Percentiles rank a stretch among this genome's conserved stretches.
phyloP scores from a whole-genome alignment of 495 filamentous ascomycete genomes.

The Halenospora varia region DNA sequence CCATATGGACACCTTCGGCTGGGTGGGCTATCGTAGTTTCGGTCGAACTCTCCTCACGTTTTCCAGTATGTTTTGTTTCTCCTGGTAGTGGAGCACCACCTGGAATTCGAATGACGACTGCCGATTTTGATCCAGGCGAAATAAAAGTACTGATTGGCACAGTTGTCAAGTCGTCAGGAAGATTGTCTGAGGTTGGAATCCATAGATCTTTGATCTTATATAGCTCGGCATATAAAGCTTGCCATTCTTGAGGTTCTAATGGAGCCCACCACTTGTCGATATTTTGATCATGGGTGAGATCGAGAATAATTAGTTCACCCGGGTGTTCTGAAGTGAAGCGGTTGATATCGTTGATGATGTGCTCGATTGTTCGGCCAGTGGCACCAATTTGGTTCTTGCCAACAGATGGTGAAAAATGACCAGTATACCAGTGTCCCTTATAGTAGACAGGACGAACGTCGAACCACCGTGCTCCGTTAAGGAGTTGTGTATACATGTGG shows the following conservation, averaged over 20 bases:
- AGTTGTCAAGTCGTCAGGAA: slow-evolving; percentile 7
- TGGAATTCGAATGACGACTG: slow-evolving; percentile 16
- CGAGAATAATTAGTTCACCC: slow-evolving; percentile 32
- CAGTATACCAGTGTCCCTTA: slow-evolving; percentile 4
- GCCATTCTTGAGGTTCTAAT: slow-evolving; percentile 4
- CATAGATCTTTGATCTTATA: slow-evolving; percentile 15
- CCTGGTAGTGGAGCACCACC: neutral
- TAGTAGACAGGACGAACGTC: slow-evolving; percentile 27
- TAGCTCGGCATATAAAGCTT: neutral
- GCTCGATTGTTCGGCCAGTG: slow-evolving; percentile 25
- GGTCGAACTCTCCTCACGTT: neutral
- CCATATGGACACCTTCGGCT: neutral
- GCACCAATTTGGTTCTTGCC: slow-evolving; percentile 20
- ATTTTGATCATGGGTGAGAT: slow-evolving; percentile 23
- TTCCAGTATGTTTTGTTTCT: neutral
- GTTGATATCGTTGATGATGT: slow-evolving; percentile 31
- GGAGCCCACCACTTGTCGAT: neutral
- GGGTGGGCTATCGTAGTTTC: neutral
- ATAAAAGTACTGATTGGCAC: slow-evolving; percentile 19
- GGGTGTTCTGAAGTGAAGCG: slow-evolving; percentile 27
- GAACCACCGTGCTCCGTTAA: slow-evolving; percentile 27
- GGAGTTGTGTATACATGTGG: slow-evolving; percentile 29
- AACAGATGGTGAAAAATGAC: slow-evolving; percentile 12
- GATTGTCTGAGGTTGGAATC: neutral
- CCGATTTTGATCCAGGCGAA: slow-evolving; percentile 19